Percentiles rank a stretch among this genome's conserved stretches.
These are phyloP conservation scores for Colletotrichum tanaceti DNA, from an alignment of 2,329 filamentous ascomycete genomes.

Conservation along the genomic window DNA sequence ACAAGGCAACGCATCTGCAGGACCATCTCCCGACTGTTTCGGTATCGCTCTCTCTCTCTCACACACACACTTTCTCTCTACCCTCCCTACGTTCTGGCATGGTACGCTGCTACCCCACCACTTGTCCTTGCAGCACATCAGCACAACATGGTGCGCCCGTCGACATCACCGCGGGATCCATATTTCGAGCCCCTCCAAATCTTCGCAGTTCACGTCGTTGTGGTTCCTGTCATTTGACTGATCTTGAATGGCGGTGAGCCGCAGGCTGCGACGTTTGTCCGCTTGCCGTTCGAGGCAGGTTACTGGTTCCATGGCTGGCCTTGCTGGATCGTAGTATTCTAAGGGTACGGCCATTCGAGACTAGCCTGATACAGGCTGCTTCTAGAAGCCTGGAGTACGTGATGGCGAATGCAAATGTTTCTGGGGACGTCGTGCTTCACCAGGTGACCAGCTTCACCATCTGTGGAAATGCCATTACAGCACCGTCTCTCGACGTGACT, in stretches of 20 bases:
- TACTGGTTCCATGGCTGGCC: background rate
- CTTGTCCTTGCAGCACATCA: background rate
- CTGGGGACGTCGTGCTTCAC: background rate
- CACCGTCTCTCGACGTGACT: background rate
- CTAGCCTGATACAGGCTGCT: constrained; percentile 11
- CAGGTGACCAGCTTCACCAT: background rate
- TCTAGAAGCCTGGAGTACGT: constrained; percentile 19
- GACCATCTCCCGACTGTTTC: constrained; percentile 30
- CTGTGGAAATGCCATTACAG: background rate
- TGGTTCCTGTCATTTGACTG: background rate
- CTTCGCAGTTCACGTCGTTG: background rate
- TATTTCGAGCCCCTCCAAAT: constrained; percentile 7
- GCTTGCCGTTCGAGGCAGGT: constrained; percentile 7
- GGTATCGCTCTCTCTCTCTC: constrained; percentile 22
- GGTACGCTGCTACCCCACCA: constrained; percentile 7
- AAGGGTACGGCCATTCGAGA: too few species aligned
- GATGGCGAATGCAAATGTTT: constrained; percentile 2
- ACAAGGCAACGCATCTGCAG: constrained; percentile 27
- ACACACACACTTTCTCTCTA: too few species aligned
- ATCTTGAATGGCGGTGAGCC: constrained; percentile 34
- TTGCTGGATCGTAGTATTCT: too few species aligned
- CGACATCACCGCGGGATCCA: background rate
- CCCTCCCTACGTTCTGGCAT: constrained; percentile 14
- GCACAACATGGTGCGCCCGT: background rate
- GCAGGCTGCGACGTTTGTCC: constrained; percentile 2